Evolutionary conservation across 2,329 filamentous ascomycete genomes (phyloP), one percentile per base, ranked within the genome.

Genomic region (Aureobasidium vineae): DNA sequence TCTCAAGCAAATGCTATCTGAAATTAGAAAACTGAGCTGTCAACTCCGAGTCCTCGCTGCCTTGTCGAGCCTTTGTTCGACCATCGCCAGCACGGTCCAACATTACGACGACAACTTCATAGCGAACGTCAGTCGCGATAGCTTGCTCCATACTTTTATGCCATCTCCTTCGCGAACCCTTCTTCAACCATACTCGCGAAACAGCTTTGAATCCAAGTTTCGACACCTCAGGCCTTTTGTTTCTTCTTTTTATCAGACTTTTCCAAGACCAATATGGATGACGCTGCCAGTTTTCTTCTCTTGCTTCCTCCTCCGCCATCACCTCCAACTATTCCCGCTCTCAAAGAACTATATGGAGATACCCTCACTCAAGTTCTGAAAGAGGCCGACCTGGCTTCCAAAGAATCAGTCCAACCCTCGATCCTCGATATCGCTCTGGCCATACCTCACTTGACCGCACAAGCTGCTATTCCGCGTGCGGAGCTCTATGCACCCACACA

Each of bases 401-500:
- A 68, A 70, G 71, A 69, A 53, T 73, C 65, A 67, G 71, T 59
- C 59, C 73, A 66, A 68, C 72, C 71, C 71, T 85, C 76, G 2
- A 72, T 82, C 15, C 74, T 88, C 38, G 85, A 88, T 63, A 79
- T 87, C 71, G 90, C 87, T 2, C 76, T 96, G 43, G 83, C 85
- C 2, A 84, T 85, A 56, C 85, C 88, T 2, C 80, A 89, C 61
- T 81, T 92, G 15, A 78, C 82, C 54, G 82, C 84, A 23, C 78
- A 78, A 38, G 79, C 80, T 28, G 77, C 79, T 26, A 77, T 78
- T 36, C 81, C 84, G 53, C 83, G 84, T 71, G 80, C 83, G 28
- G 79, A 85, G 53, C 80, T 85, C 21, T 96, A 92, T 84, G 74
- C 82, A 40, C 78, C 83, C n/a, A 84, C 88, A 0, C 92, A 97